Base-by-base conservation (phyloP, 208 protist species). In the Crithidia expoeki region DNA sequence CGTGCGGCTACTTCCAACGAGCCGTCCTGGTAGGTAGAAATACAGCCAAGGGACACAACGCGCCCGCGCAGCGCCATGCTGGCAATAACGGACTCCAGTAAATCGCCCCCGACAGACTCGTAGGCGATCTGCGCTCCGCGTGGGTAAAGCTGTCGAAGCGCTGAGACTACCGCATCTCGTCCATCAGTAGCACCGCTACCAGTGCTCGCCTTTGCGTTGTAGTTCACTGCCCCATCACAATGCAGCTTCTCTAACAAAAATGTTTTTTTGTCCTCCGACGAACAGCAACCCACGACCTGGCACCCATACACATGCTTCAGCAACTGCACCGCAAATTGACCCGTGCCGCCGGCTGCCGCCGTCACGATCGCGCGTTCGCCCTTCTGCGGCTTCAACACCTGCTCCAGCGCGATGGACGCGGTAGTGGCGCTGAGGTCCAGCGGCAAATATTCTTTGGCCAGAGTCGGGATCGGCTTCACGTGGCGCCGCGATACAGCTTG, bases 271-370 rank as follows among this genome's bases (percentile, higher is more conserved):
- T 50, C 73, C n/a, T 63, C 55, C 9, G 75, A 88, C n/a, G 89
- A 94, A 72, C 92, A 96, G 27, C 87, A 91, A 40, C 95, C 95
- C 44, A 96, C 85, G 6, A 98, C 95, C 32, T 52, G 17, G 67
- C 88, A 95, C 19, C 80, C 80, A 55, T 95, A 94, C 27, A 94
- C 62, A 44, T 82, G 60, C 77, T 95, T 88, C 17, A 96, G 88
- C 36, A 97, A 76, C 79, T 98, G 95, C 34, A 92, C 86, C 7
- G 92, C 92, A 62, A 96, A 96, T 34, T 91, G 88, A 11, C 95
- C 95, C 1, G 93, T 97, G 32, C 93, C 95, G 30, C 95, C 95
- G 1, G 88, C 81, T 0, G 95, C 95, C 2, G 95, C 95, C 42
- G 89, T 96, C 49, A 97, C 92, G 14, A 97, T 57, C 17, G 92